Evolutionary conservation across 1,284 basidiomycete species (phyloP).

Genomic region (Ganoderma resinaceum): DNA sequence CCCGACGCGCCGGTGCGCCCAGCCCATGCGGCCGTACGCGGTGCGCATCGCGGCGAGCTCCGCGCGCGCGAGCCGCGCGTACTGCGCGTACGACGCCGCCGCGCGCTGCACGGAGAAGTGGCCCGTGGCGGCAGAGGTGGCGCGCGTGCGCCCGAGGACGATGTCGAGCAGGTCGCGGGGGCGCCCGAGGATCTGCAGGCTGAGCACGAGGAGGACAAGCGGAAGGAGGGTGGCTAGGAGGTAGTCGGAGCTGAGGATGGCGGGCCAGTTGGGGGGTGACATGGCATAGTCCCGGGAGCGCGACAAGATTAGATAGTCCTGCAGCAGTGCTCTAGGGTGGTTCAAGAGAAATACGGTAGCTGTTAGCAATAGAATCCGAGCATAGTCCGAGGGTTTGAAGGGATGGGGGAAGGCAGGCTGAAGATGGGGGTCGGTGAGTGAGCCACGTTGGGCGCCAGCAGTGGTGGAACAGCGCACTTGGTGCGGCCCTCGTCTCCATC

Average conservation of each 20-base stretch:
- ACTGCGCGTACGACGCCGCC: constrained; percentile 36
- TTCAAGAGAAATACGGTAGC: background rate
- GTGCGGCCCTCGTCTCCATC: background rate
- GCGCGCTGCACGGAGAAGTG: constrained; percentile 39
- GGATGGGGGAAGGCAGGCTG: background rate
- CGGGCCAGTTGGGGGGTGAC: constrained; percentile 12
- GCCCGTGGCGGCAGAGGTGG: constrained; percentile 9
- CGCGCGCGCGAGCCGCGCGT: constrained; percentile 30
- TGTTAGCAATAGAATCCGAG: background rate
- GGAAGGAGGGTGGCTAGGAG: constrained; percentile 33
- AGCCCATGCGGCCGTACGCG: constrained; percentile 36
- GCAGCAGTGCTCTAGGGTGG: background rate
- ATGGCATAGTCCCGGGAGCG: constrained; percentile 8
- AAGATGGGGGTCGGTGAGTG: background rate
- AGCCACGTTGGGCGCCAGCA: constrained; percentile 1
- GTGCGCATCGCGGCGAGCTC: constrained; percentile 36
- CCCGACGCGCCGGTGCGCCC: constrained; percentile 51
- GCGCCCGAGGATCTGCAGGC: constrained; percentile 27
- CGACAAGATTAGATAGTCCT: background rate
- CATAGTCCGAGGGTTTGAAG: background rate
- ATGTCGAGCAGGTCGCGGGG: constrained; percentile 29
- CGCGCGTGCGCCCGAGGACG: constrained; percentile 25
- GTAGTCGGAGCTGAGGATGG: constrained; percentile 30
- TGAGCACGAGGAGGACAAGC: constrained; percentile 30
- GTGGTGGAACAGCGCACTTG: background rate